phyloP scores from a whole-genome alignment of 352 stramenopile species.

The Blastocystis sp. region DNA sequence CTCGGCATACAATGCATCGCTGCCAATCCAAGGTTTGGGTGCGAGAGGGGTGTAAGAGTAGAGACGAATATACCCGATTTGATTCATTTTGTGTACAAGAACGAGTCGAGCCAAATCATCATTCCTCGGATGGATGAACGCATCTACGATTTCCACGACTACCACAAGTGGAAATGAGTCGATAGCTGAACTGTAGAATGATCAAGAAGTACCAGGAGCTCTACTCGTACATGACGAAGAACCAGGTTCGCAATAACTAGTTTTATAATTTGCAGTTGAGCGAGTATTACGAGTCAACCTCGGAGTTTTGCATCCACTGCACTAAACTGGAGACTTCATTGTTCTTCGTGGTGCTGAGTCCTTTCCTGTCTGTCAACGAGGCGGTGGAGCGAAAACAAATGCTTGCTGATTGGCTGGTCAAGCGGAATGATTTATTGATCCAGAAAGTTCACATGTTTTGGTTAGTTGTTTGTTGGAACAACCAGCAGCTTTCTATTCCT shows the following conservation, averaged over 20 bases:
- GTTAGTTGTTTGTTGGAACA: constrained; percentile 14
- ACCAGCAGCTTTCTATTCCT: too few relatives aligned
- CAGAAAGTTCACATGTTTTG: neutral
- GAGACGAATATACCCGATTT: neutral
- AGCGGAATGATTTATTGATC: neutral
- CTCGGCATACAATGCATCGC: neutral
- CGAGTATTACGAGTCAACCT: constrained; percentile 12
- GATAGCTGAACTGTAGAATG: neutral
- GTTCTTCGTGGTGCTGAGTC: constrained; percentile 24
- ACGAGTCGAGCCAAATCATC: constrained; percentile 1
- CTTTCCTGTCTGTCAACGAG: neutral
- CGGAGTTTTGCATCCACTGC: neutral
- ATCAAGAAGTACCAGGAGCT: constrained; percentile 2
- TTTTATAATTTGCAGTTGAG: neutral
- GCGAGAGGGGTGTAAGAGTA: neutral
- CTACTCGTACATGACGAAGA: neutral
- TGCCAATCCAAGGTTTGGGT: neutral
- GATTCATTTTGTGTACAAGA: constrained; percentile 54
- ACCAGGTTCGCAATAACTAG: neutral
- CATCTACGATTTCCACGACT: constrained; percentile 20
- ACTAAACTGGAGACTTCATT: neutral
- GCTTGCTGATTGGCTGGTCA: neutral
- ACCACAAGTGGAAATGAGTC: neutral
- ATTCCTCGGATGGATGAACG: neutral
- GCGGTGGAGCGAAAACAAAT: neutral